Evolutionary conservation across 129 eudicot genomes (phyloP), one percentile per base, ranked within the genome.

Genomic region (Mikania micrantha): DNA sequence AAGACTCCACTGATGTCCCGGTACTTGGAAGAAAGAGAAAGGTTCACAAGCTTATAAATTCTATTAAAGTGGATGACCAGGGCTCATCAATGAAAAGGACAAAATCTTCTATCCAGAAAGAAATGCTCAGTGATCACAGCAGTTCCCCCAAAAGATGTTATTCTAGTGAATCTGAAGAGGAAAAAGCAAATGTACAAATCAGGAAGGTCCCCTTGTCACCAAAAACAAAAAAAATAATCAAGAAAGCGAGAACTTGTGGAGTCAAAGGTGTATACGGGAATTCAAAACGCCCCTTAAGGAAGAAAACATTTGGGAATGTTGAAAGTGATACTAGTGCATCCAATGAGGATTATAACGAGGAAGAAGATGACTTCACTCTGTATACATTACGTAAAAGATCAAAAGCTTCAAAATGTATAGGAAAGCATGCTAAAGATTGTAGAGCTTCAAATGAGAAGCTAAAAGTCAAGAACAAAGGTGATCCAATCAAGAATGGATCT

Each of bases 1-100:
- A 69, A 15, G 52, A 69, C 27, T 48, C 73, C 15, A 48, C 28
- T 13, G 44, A 28, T 74, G 79, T 21, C 58, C 42, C 64, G 67
- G 67, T 67, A 22, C 35, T 16, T 42, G 34, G 32, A 39, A 69
- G 74, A 69, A 81, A 71, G 79, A 81, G 90, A 63, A 79, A 59
- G 52, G 63, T 68, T 67, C 63, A 66, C 50, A 36, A 71, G 39
- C 52, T 49, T 22, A 69, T 41, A 13, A 65, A 54, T 66, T 76
- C 72, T 27, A n/a, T n/a, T n/a, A n/a, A n/a, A n/a, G n/a, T n/a
- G n/a, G n/a, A n/a, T n/a, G n/a, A n/a, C n/a, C 49, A 81, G 45
- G 29, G 47, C 39, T 38, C 24, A 38, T 66, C 74, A 48, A 27
- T 47, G 65, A 78, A 58, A 78, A 66, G 58, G 31, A 59, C 40